Evolutionary conservation across 179 eudicot genomes (phyloP).

Genomic region (Silene vulgaris): DNA sequence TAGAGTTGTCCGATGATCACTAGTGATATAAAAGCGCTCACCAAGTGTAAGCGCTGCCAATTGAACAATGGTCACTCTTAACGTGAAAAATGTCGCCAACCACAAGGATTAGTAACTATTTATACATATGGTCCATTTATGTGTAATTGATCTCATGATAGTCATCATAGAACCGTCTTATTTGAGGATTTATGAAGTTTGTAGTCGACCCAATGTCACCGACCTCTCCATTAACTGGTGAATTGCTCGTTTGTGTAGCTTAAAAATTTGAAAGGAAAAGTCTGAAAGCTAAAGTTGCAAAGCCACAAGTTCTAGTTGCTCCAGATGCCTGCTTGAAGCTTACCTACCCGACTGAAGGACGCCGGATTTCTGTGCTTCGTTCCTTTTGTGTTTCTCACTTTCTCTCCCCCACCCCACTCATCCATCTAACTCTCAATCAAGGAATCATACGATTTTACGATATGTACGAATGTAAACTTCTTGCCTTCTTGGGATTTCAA

Average conservation of each 20-base stretch:
- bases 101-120: no score
- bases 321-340: slow-evolving; percentile 15
- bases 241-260: slow-evolving; percentile 36
- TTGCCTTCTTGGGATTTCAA: not conserved
- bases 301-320: slow-evolving; percentile 11
- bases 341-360: slow-evolving; percentile 19
- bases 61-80: no score
- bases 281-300: slow-evolving; percentile 3
- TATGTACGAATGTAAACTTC: slow-evolving; percentile 4
- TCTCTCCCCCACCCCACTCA: not conserved
- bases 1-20: no score
- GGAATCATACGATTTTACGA: slow-evolving; percentile 2
- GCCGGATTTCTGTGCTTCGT: slow-evolving; percentile 17
- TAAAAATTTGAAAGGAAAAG: slow-evolving; percentile 76
- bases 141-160: not conserved
- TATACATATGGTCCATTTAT: no score
- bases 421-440: slow-evolving; percentile 3
- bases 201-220: not conserved
- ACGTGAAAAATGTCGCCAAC: no score
- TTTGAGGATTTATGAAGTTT: no score
- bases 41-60: no score
- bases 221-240: not conserved
- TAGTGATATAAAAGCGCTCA: no score
- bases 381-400: slow-evolving; percentile 5
- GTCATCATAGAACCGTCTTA: no score